A percentile compares a stretch with the other conserved stretches of the same genome.
These are phyloP conservation scores for Dryas octopetala DNA, from an alignment of 306 rosid genomes.

Conservation along the genomic window DNA sequence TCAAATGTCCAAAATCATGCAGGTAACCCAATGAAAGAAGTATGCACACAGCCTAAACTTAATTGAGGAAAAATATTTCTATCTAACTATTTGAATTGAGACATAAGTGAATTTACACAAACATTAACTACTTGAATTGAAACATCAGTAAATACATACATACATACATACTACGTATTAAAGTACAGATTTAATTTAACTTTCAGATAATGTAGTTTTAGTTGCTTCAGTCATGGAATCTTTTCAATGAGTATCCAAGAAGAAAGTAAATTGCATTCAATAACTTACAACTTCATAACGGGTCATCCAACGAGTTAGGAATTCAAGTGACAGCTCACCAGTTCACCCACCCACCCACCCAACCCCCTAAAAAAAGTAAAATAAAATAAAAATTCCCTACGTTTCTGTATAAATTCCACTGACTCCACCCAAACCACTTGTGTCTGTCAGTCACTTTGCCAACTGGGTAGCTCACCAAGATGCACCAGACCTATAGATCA, in stretches of 20 bases:
- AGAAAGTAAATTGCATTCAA: neutral
- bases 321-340: neutral
- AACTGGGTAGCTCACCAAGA: neutral
- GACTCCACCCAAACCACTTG: neutral
- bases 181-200: neutral
- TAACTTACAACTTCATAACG: constrained; percentile 1
- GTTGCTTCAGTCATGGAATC: neutral
- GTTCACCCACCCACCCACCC: neutral
- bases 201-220: neutral
- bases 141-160: neutral
- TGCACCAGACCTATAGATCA: neutral
- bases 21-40: constrained; percentile 10
- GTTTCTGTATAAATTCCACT: neutral
- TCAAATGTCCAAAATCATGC: constrained; percentile 33
- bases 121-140: neutral
- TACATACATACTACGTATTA: neutral
- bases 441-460: neutral
- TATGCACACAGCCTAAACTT: neutral
- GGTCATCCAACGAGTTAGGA: neutral
- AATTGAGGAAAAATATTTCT: neutral
- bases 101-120: neutral
- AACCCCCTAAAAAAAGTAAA: no score
- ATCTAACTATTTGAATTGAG: neutral
- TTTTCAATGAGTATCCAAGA: neutral
- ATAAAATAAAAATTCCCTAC: neutral